These are phyloP conservation scores for Turritis glabra DNA, from an alignment of 345 rosid species.

Conservation along the genomic window DNA sequence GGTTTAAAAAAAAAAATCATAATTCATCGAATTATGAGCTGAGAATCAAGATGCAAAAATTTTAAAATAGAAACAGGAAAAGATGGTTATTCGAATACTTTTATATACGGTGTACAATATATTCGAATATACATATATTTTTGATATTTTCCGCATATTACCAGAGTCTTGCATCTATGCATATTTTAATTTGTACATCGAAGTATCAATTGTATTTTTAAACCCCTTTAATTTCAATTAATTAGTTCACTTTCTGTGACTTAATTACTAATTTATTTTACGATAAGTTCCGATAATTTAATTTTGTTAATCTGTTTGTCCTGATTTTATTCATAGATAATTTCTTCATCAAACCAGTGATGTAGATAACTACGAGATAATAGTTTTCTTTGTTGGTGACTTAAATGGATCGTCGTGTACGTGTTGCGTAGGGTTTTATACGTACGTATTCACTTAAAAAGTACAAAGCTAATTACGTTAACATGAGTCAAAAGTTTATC, in stretches of 20 bases:
- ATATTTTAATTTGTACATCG: neutral
- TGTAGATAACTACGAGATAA: neutral
- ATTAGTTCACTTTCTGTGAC: neutral
- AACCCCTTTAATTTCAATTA: neutral
- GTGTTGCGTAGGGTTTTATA: neutral
- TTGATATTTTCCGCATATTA: neutral
- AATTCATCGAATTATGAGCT: slow-evolving; percentile 7
- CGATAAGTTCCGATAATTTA: neutral
- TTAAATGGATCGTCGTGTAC: neutral
- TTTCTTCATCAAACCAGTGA: neutral
- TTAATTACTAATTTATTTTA: neutral
- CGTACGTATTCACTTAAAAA: neutral
- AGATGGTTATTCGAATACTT: neutral
- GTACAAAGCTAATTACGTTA: slow-evolving; percentile 13
- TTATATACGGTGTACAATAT: neutral
- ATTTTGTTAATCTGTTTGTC: neutral
- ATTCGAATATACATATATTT: neutral
- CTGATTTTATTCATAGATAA: neutral
- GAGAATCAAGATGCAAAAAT: neutral
- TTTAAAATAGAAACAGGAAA: neutral
- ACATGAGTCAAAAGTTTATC: slow-evolving; percentile 16
- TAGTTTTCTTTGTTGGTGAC: neutral
- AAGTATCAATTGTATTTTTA: neutral
- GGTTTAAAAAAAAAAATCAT: too few species aligned
- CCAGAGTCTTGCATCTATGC: neutral